These are phyloP conservation scores for Cyberlindnera americana DNA, from an alignment of 805 yeast genomes.

Conservation along the genomic window DNA sequence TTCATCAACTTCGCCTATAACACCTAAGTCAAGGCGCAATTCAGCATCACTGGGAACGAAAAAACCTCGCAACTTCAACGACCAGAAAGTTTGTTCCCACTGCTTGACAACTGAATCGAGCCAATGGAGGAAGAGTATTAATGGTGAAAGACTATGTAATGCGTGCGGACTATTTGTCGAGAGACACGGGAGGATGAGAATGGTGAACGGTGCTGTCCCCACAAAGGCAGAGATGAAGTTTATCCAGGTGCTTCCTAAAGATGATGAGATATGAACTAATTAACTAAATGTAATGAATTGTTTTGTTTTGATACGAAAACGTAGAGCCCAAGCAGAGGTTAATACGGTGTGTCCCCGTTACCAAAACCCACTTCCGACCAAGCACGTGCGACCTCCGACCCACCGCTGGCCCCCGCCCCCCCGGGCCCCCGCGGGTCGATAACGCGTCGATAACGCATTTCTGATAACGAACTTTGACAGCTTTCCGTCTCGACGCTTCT, in stretches of 20 bases:
- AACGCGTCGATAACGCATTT: no score
- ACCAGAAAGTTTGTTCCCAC: neutral
- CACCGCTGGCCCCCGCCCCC: no score
- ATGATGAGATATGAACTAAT: no score
- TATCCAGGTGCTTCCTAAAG: neutral
- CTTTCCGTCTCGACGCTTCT: neutral
- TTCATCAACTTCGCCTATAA: neutral
- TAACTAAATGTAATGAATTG: no score
- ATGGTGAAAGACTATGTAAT: conserved; percentile 4
- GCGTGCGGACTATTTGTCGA: conserved; percentile 5
- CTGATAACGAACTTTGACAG: neutral
- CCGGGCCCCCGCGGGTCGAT: no score
- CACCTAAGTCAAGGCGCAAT: neutral
- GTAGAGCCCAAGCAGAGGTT: no score
- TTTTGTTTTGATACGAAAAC: no score
- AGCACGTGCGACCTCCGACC: no score
- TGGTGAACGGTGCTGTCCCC: neutral
- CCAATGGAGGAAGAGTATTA: conserved; percentile 3
- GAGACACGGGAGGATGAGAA: conserved; percentile 3
- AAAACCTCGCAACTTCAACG: no score
- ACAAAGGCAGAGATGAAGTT: neutral
- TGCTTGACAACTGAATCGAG: neutral
- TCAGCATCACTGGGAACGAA: neutral
- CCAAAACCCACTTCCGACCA: no score
- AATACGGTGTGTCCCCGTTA: no score